These are phyloP conservation scores for Calcarisporium arbuscula DNA, from an alignment of 2,329 filamentous ascomycete genomes.

Conservation along the genomic window DNA sequence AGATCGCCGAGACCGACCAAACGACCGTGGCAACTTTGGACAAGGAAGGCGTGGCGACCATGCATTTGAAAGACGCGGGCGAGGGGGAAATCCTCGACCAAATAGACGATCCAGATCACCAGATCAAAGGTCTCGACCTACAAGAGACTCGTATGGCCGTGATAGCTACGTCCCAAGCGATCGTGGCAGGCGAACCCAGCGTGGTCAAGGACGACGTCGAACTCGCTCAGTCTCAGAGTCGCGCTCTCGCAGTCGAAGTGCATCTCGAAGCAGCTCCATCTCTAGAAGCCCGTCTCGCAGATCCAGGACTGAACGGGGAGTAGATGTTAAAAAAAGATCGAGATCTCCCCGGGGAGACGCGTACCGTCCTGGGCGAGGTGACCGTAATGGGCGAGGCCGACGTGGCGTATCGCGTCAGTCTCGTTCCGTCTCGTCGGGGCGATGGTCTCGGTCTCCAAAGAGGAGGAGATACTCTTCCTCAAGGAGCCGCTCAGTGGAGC, in stretches of 20 bases:
- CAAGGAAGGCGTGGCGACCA: conserved; percentile 48
- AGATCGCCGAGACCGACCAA: conserved; percentile 49
- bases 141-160: conserved; percentile 38
- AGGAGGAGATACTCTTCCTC: conserved; percentile 44
- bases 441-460: conserved; percentile 40
- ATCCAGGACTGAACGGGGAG: conserved; percentile 23
- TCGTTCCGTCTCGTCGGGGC: conserved; percentile 29
- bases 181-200: conserved; percentile 32
- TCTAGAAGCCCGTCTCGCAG: conserved; percentile 29
- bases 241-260: conserved; percentile 26
- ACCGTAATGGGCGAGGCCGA: conserved; percentile 13
- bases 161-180: conserved; percentile 49
- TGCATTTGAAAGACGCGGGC: conserved; percentile 36
- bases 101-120: conserved; percentile 43
- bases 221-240: conserved; percentile 28
- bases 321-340: conserved; percentile 31
- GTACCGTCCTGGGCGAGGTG: conserved; percentile 18
- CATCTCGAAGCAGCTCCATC: conserved; percentile 23
- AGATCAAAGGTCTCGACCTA: conserved; percentile 34
- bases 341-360: conserved; percentile 27
- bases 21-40: conserved; percentile 48
- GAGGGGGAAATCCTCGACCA: conserved; percentile 38
- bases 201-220: conserved; percentile 29
- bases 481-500: conserved; percentile 38
- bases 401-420: conserved; percentile 19